Base-by-base conservation (phyloP, 1,284 basidiomycete species). In the Apiotrichum porosum region DNA sequence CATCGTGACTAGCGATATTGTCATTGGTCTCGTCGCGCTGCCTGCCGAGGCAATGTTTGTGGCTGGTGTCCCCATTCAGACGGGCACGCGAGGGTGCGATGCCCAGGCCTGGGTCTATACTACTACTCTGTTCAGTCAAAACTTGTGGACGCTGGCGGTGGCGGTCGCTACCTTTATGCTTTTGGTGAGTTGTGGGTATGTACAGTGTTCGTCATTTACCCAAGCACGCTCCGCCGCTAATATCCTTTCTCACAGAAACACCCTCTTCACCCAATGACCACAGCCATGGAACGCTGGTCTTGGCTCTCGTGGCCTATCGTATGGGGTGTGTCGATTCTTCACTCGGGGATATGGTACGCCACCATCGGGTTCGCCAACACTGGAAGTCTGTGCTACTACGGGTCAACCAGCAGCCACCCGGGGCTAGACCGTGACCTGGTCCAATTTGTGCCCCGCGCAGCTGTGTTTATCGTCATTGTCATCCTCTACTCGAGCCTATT, bases 391-490 rank as follows among this genome's bases (percentile, higher is more conserved):
- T 72, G 69, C 37, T 70, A 67, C 45, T 72, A 72, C 48, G 63
- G 43, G 30, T 47, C 57, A 0, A 31, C 41, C 10, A 33, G 28
- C 5, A 23, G 38, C 4, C 14, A 23, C 2, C 30, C 34, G 13
- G 37, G 24, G 12, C 44, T 64, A 19, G 65, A 68, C 43, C 52
- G 64, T 17, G 61, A 66, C 43, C 52, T 72, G 2, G 44, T 69
- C 1, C 68, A 72, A 38, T 69, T 68, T 50, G 58, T 72, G 22
- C 68, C 69, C 10, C 60, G 69, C 32, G 66, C 68, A 0, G 42
- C 63, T 17, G 66, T 69, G n/a, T 72, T 72, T 44, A 22, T 63
- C 44, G 49, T 62, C 44, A 61, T 68, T 23, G 49, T 63, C 47
- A 37, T 54, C 3, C 56, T 70, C 3, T 72, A 72, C 51, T 59